Evolutionary conservation across 352 stramenopile species (phyloP).

Genomic region (Globisporangium nodosum): DNA sequence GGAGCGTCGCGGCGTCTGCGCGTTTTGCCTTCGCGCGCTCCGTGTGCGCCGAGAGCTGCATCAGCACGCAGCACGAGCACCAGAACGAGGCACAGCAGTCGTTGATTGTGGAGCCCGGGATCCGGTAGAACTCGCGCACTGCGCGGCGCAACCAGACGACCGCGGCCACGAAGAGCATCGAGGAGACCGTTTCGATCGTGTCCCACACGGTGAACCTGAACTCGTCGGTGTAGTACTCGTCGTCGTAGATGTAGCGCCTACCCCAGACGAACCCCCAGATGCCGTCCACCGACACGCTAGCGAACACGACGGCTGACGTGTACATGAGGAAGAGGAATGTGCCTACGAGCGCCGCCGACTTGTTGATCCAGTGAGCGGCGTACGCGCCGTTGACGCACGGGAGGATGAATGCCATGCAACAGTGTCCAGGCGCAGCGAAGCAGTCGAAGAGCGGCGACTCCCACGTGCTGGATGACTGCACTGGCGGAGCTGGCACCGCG

Average conservation of each 20-base stretch:
- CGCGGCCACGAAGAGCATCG: not conserved
- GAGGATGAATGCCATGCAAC: not conserved
- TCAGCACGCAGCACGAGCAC: constrained; percentile 21
- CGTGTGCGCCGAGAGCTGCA: constrained; percentile 20
- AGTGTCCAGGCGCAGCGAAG: not conserved
- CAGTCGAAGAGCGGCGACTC: not conserved
- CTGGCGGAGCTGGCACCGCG: not conserved
- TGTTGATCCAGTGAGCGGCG: not conserved
- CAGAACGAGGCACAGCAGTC: constrained; percentile 15
- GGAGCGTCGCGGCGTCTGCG: constrained; percentile 4
- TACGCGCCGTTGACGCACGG: not conserved
- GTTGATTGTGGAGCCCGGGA: constrained; percentile 10
- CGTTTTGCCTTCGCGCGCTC: constrained; percentile 11
- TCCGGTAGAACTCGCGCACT: constrained; percentile 3
- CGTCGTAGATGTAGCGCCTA: not conserved
- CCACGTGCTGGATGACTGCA: not conserved
- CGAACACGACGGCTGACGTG: not conserved
- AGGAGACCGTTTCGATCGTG: not conserved
- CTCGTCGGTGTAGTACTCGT: not conserved
- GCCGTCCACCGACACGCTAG: not conserved
- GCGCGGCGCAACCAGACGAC: not conserved
- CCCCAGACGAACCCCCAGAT: not conserved
- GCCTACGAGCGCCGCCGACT: not conserved
- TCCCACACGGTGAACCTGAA: not conserved
- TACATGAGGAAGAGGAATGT: not conserved